A percentile compares a stretch with the other conserved stretches of the same genome.
These are phyloP conservation scores for Alisma plantagoaquatica DNA, from an alignment of 106 monocot genomes.

Conservation along the genomic window DNA sequence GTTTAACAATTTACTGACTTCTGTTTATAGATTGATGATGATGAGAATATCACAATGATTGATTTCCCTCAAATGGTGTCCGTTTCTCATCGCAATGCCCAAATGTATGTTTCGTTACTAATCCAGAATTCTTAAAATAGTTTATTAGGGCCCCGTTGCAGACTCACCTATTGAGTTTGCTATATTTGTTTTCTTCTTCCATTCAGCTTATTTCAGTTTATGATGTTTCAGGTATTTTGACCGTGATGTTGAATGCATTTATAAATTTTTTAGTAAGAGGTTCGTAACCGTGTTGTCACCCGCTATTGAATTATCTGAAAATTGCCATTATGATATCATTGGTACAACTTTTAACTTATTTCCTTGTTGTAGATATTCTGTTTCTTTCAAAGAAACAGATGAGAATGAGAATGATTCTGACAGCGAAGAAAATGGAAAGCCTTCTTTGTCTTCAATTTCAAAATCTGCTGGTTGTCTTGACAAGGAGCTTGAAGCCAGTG, in stretches of 20 bases:
- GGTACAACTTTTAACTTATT: too few species aligned
- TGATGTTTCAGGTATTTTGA: conserved; percentile 85
- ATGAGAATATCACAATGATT: conserved; percentile 87
- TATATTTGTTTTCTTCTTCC: conserved; percentile 1
- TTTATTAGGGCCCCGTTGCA: too few species aligned
- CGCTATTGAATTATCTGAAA: not conserved
- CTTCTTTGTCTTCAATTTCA: conserved; percentile 64
- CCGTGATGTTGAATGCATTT: conserved; percentile 89
- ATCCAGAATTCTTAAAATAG: too few species aligned
- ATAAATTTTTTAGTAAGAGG: conserved; percentile 94
- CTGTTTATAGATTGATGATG: conserved; percentile 70
- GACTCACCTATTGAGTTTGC: too few species aligned
- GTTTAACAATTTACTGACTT: too few species aligned
- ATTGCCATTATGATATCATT: too few species aligned
- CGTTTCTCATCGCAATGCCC: conserved; percentile 90
- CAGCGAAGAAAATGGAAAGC: conserved; percentile 41
- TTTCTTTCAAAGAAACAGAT: too few species aligned
- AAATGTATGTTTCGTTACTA: conserved; percentile 87
- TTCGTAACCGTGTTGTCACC: too few species aligned
- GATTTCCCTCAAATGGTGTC: conserved; percentile 99
- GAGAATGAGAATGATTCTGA: too few species aligned
- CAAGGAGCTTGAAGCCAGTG: conserved; percentile 92
- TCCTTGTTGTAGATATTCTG: not conserved
- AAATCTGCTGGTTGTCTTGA: conserved; percentile 72
- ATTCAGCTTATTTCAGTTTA: not conserved